A percentile compares a stretch with the other conserved stretches of the same genome.
Conservation (phyloP, 805 yeast genomes). For the Myxozyma udenii region DNA sequence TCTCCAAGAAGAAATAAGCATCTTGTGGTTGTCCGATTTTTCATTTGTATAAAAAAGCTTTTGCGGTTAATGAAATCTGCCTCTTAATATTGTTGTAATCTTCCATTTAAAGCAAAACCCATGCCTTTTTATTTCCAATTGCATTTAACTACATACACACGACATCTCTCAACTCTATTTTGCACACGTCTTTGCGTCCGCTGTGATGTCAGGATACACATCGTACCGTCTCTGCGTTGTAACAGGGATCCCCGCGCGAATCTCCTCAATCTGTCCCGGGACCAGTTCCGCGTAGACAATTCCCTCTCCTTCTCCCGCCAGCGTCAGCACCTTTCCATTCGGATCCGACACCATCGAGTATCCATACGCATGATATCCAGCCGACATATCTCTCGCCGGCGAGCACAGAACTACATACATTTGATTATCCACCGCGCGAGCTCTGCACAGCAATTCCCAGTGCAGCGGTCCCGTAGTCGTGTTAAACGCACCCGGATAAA, state of each 20-base stretch:
- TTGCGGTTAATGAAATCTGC: neutral
- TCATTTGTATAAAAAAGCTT: slow-evolving; percentile 2
- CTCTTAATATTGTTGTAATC: neutral
- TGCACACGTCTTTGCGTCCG: slow-evolving; percentile 9
- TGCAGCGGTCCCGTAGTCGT: slow-evolving; percentile 87
- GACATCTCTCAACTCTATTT: neutral
- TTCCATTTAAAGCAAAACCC: too few relatives aligned
- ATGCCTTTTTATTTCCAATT: too few relatives aligned
- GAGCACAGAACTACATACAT: slow-evolving; percentile 85
- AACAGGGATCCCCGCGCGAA: slow-evolving; percentile 68
- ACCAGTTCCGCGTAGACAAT: slow-evolving; percentile 72
- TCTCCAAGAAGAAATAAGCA: slow-evolving; percentile 44
- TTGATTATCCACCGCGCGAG: slow-evolving; percentile 88
- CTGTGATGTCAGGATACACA: slow-evolving; percentile 50
- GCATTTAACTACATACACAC: neutral
- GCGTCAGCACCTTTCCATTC: slow-evolving; percentile 76
- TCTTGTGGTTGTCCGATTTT: neutral
- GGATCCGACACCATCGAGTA: slow-evolving; percentile 87
- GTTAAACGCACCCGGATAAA: slow-evolving; percentile 92
- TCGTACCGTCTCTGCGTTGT: slow-evolving; percentile 69
- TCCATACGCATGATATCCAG: slow-evolving; percentile 82
- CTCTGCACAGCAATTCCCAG: slow-evolving; percentile 75
- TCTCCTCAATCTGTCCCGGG: slow-evolving; percentile 53
- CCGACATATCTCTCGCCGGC: slow-evolving; percentile 88
- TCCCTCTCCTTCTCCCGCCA: slow-evolving; percentile 77